Evolutionary conservation across 2,329 filamentous ascomycete species (phyloP), one percentile per base, ranked within the genome.

Genomic region (Epichloe typhina): DNA sequence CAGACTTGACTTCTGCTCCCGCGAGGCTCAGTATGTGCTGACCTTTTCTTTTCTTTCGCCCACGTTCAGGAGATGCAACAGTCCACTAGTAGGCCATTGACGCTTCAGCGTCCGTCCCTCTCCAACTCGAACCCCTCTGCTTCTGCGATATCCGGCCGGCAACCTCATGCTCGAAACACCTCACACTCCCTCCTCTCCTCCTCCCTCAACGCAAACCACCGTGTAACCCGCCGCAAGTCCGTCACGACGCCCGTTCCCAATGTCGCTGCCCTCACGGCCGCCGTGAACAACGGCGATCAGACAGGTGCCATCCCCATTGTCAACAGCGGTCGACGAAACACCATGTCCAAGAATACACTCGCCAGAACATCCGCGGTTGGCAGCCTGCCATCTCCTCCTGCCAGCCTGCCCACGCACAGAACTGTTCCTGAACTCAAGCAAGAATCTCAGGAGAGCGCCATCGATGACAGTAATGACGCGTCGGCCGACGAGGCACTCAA

Each of bases 181-280:
- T 87, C 87, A 47, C 85, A 93, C 68, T 91, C 88, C 52, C 75
- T 89, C 59, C 84, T 90, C 51, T 78, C 85, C 53, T 81, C 82
- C 59, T 81, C 85, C 52, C 79, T 90, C 63, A 91, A 90, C 72
- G 72, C 83, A 59, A 83, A 81, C 66, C 86, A 95, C 68, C 86
- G 93, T 59, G 82, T 97, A 58, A 89, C 87, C 60, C 87, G 91
- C 62, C 82, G 93, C 61, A 97, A 97, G 79, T 96, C 90, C 70
- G 89, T 95, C 64, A 88, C 87, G 54, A 84, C 82, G 56, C 79
- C 83, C 45, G 77, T 76, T 46, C 76, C 79, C 66, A 90, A 86
- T 68, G 80, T 85, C 44, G 83, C 86, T 17, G 87, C 86, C 50
- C 72, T 91, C 55, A 84, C 86, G 35, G 84, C 84, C 12, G 86